Conservation (phyloP, 148 eudicot species). For the Spergularia marina region DNA sequence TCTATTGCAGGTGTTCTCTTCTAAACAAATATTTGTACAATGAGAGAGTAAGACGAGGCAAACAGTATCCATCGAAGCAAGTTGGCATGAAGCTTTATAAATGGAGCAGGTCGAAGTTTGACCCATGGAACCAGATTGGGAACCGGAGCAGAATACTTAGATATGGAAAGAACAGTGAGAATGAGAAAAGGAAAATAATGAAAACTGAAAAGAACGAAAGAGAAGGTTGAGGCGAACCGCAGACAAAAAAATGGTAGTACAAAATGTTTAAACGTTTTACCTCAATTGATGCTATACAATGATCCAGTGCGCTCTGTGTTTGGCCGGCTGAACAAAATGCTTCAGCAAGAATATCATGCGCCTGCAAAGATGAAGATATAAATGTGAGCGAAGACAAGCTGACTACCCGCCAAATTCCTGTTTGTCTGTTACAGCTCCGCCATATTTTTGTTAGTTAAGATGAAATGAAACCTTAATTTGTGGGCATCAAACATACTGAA, state of each 20-base stretch:
- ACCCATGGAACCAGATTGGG: too few species aligned
- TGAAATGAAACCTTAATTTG: too few species aligned
- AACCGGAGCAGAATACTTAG: too few species aligned
- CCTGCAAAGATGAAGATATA: conserved; percentile 34
- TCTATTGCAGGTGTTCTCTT: too few species aligned
- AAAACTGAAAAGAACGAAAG: background rate
- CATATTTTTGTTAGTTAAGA: too few species aligned
- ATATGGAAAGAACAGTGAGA: too few species aligned
- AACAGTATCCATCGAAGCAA: too few species aligned
- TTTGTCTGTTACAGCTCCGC: background rate
- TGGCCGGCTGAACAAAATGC: conserved; percentile 66
- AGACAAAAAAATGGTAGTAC: background rate
- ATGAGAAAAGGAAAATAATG: background rate
- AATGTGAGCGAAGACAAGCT: background rate
- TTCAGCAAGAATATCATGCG: conserved; percentile 73
- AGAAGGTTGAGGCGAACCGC: background rate
- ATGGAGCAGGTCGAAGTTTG: too few species aligned
- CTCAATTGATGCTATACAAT: conserved; percentile 67
- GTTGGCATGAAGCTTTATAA: too few species aligned
- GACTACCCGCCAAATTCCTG: background rate
- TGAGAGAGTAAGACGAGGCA: too few species aligned
- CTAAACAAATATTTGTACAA: too few species aligned
- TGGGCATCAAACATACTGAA: too few species aligned
- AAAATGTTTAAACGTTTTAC: conserved; percentile 24
- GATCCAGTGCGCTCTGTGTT: conserved; percentile 50